Evolutionary conservation across 1,139 yeast genomes (phyloP), one percentile per base, ranked within the genome.

Genomic region (Ogataea hybrid): DNA sequence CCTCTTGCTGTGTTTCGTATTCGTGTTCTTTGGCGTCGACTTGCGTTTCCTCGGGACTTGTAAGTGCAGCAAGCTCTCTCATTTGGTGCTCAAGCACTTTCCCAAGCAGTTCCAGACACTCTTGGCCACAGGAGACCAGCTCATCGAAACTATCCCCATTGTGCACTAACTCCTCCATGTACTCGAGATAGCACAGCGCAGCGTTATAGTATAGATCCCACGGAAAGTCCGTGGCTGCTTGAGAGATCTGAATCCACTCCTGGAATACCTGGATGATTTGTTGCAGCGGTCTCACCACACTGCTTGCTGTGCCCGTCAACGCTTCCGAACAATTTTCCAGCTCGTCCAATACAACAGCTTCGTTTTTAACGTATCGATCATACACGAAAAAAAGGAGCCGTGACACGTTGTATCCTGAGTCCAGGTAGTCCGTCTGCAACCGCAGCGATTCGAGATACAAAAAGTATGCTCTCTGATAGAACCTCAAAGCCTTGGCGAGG

Each of bases 301-400:
- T 64, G 6, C 46, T 46, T 1, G 48, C 53, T 25, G 58, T 63
- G 3, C 64, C 66, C 9, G 58, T 52, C 17, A 71, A 50, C 1
- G 70, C 75, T 17, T 72, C 76, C 9, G 63, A 69, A 25, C 76
- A 69, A 39, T 69, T 71, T 9, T 47, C 57, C 46, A 76, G 60
- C 6, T 63, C 68, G 5, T 55, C 46, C 5, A 74, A 45, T 17
- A 64, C 56, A 4, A 75, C 69, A 1, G 75, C 77, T 22, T 74
- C 79, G 10, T 68, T 62, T 42, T 68, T 70, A 35, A 61, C 55
- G 51, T 68, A 76, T 27, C 65, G 69, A 39, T 59, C 62, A 53
- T 75, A 73, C 0, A 77, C 80, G 45, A 70, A 75, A 49, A 71
- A 73, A 21, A 75, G 55, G 32, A 77, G 61, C 38, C 83, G 53